Evolutionary conservation across 164 flowering plant species (phyloP).

Genomic region (Aristolochia fimbriata): DNA sequence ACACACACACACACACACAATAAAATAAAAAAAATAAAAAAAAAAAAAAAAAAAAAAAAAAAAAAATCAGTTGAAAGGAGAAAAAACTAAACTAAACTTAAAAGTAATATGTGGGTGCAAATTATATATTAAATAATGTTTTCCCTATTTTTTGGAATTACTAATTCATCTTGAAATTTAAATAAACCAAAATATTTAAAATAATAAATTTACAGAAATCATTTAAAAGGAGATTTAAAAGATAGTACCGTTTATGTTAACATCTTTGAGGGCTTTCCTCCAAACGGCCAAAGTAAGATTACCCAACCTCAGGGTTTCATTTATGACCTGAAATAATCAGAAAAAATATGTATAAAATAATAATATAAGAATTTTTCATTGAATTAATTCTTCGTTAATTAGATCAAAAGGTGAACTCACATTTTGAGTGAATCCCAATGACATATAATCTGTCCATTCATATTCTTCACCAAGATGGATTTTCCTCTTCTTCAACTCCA

Average conservation of each 20-base stretch:
- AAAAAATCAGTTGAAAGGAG: too few relatives aligned
- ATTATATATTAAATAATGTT: too few relatives aligned
- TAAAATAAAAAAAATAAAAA: background rate
- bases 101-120: too few relatives aligned
- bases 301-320: slow-evolving; percentile 79
- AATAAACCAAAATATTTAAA: background rate
- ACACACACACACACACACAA: slow-evolving; percentile 13
- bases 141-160: too few relatives aligned
- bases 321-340: slow-evolving; percentile 54
- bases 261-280: slow-evolving; percentile 84
- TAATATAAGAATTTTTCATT: background rate
- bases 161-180: background rate
- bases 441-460: slow-evolving; percentile 79
- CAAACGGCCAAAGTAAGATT: slow-evolving; percentile 80
- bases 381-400: background rate
- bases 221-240: background rate
- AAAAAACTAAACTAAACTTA: too few relatives aligned
- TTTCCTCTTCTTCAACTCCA: slow-evolving; percentile 66
- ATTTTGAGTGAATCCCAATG: slow-evolving; percentile 85
- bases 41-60: too few relatives aligned
- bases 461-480: slow-evolving; percentile 25
- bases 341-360: background rate
- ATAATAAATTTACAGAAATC: background rate
- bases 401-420: slow-evolving; percentile 37
- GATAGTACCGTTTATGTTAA: slow-evolving; percentile 63